Percentiles rank a stretch among this genome's conserved stretches.
Evolutionary conservation across 2,329 filamentous ascomycete species (phyloP).

Genomic region (Penicillium verrucosum): DNA sequence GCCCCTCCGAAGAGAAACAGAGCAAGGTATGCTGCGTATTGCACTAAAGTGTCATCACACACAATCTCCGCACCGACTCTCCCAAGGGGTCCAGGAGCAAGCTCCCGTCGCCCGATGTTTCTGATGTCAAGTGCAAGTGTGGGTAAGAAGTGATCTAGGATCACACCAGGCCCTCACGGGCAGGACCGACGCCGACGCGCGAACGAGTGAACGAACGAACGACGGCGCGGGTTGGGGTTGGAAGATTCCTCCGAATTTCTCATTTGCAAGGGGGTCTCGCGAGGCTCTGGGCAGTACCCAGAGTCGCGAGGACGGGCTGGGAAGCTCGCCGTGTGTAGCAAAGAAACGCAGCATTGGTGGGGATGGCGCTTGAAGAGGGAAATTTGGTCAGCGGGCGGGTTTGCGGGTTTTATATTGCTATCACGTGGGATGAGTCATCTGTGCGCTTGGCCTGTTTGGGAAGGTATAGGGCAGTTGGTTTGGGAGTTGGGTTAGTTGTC

Average conservation of each 20-base stretch:
- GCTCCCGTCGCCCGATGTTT: constrained; percentile 68
- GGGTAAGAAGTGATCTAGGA: constrained; percentile 34
- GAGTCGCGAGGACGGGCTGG: constrained; percentile 23
- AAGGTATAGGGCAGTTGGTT: not conserved
- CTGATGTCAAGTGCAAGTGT: constrained; percentile 88
- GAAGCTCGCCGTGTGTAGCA: constrained; percentile 67
- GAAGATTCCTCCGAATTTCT: constrained; percentile 99
- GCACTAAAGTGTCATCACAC: constrained; percentile 84
- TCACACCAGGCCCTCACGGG: constrained; percentile 86
- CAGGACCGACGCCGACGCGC: constrained; percentile 50
- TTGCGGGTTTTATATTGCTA: constrained; percentile 10
- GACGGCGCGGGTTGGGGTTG: constrained; percentile 48
- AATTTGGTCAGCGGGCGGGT: constrained; percentile 6
- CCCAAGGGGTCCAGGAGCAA: constrained; percentile 64
- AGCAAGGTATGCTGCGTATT: constrained; percentile 78
- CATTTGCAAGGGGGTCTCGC: constrained; percentile 64
- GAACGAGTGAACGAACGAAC: constrained; percentile 20
- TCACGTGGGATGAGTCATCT: constrained; percentile 14
- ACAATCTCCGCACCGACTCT: constrained; percentile 94
- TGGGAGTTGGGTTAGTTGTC: not conserved
- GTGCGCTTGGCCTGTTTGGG: constrained; percentile 7
- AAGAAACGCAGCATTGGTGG: constrained; percentile 93
- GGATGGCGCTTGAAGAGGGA: constrained; percentile 66
- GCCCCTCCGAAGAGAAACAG: constrained; percentile 34
- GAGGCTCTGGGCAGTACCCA: constrained; percentile 8